phyloP scores from a whole-genome alignment of 106 monocot species.

The Alisma plantagoaquatica region DNA sequence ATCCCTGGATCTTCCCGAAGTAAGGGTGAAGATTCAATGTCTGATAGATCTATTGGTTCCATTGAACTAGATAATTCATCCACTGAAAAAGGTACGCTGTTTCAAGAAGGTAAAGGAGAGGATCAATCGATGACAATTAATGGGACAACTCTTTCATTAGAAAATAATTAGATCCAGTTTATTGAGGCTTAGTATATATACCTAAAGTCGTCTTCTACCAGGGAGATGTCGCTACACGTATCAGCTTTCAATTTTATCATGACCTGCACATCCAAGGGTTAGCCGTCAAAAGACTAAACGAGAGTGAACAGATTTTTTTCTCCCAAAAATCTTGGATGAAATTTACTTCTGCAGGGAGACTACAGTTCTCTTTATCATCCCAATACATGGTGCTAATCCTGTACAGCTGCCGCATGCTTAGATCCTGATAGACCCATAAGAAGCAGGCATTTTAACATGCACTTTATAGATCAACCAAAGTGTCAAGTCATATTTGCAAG shows the following conservation, averaged over 20 bases:
- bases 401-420: conserved; percentile 29
- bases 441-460: background rate
- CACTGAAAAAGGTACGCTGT: conserved; percentile 46
- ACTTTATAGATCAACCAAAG: background rate
- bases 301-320: background rate
- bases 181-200: background rate
- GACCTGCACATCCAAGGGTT: too few relatives aligned
- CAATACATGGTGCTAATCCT: conserved; percentile 31
- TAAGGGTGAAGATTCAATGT: conserved; percentile 26
- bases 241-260: conserved; percentile 30
- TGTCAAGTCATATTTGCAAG: background rate
- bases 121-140: background rate
- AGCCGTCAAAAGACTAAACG: too few relatives aligned
- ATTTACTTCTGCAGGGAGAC: conserved; percentile 25
- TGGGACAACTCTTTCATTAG: too few relatives aligned
- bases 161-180: background rate
- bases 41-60: conserved; percentile 28
- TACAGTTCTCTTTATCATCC: conserved; percentile 28
- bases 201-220: conserved; percentile 50
- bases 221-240: conserved; percentile 35
- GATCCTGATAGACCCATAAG: conserved; percentile 11
- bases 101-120: conserved; percentile 3
- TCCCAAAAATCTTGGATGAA: background rate
- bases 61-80: conserved; percentile 38
- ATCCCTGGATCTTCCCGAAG: conserved; percentile 28